phyloP scores from a whole-genome alignment of 164 flowering plant species.

The Chimonanthus praecox region DNA sequence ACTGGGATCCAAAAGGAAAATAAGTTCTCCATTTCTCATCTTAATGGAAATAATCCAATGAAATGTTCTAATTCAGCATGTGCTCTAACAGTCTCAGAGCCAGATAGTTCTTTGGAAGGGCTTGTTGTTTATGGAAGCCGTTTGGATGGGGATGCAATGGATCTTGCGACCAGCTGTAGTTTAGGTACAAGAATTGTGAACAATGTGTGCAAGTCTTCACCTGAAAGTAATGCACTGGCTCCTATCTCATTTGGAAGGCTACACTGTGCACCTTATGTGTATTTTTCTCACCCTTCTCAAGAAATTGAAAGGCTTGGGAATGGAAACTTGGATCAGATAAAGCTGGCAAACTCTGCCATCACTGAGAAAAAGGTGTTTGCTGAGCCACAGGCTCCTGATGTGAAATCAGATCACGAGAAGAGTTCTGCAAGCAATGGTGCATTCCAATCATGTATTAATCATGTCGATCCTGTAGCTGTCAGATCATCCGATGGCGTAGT shows the following conservation, averaged over 20 bases:
- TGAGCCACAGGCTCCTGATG: constrained; percentile 4
- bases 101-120: not conserved
- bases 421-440: constrained; percentile 6
- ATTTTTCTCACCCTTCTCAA: constrained; percentile 10
- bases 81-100: not conserved
- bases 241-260: constrained; percentile 12
- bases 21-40: not conserved
- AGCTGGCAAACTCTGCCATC: not conserved
- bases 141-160: constrained; percentile 18
- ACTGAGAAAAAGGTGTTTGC: constrained; percentile 9
- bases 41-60: not conserved
- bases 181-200: constrained; percentile 9
- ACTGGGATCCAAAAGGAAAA: constrained; percentile 2
- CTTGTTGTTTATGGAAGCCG: constrained; percentile 5
- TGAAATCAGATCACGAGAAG: constrained; percentile 19
- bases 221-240: constrained; percentile 7
- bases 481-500: constrained; percentile 8
- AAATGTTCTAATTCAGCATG: not conserved
- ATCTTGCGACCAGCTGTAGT: constrained; percentile 10
- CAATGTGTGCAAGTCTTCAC: constrained; percentile 9
- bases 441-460: constrained; percentile 1
- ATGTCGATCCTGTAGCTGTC: constrained; percentile 2
- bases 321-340: constrained; percentile 2
- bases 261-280: constrained; percentile 15
- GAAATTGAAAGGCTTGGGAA: constrained; percentile 22